A percentile compares a stretch with the other conserved stretches of the same genome.
Conservation (phyloP, 208 protist genomes). For the Leishmania major region DNA sequence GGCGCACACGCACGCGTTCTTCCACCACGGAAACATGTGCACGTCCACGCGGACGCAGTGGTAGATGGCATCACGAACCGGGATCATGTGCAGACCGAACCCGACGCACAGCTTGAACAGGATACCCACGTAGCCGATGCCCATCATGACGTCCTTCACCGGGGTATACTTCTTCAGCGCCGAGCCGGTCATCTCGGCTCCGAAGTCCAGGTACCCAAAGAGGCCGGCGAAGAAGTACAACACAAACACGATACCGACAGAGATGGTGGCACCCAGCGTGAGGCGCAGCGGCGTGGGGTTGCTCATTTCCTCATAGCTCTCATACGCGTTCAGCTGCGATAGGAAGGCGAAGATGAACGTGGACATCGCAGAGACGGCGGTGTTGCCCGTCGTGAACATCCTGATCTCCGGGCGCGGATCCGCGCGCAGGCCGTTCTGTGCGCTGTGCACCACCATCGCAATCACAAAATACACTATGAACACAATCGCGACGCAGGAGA, state of each 20-base stretch:
- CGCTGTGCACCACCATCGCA: constrained; percentile 59
- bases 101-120: constrained; percentile 77
- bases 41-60: constrained; percentile 49
- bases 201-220: constrained; percentile 86
- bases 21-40: constrained; percentile 46
- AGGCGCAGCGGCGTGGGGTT: constrained; percentile 56
- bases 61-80: constrained; percentile 66
- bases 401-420: constrained; percentile 43
- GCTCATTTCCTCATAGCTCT: constrained; percentile 67
- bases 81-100: constrained; percentile 68
- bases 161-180: constrained; percentile 72
- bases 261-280: constrained; percentile 40
- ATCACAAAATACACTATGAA: constrained; percentile 83
- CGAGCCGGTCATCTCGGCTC: constrained; percentile 37
- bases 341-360: constrained; percentile 79
- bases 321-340: constrained; percentile 72
- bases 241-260: constrained; percentile 48
- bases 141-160: constrained; percentile 48
- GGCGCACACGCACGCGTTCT: constrained; percentile 47
- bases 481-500: constrained; percentile 58
- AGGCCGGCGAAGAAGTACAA: constrained; percentile 81
- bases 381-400: constrained; percentile 54
- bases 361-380: constrained; percentile 53
- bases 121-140: constrained; percentile 58
- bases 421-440: constrained; percentile 35